Conservation (phyloP, 441 rosid genomes). For the Arabidopsis lyrata region DNA sequence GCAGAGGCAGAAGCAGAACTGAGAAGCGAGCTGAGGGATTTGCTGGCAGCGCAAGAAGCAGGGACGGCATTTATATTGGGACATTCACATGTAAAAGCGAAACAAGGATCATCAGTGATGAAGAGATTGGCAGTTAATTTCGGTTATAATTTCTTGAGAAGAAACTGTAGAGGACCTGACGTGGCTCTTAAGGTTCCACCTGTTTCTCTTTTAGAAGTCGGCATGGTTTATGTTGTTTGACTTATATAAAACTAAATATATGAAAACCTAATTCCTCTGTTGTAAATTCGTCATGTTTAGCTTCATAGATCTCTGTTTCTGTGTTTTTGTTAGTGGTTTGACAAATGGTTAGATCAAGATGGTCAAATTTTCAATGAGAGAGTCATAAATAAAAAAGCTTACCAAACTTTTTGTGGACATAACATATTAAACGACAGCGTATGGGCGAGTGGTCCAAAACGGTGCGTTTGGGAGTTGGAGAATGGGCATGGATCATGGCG, state of each 20-base stretch:
- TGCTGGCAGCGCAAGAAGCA: conserved; percentile 71
- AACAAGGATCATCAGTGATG: conserved; percentile 89
- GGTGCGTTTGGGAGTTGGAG: conserved; percentile 24
- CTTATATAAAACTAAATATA: background rate
- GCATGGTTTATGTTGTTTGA: conserved; percentile 94
- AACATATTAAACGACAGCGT: conserved; percentile 11
- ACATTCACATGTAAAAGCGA: conserved; percentile 88
- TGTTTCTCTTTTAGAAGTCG: conserved; percentile 89
- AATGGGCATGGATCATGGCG: conserved; percentile 41
- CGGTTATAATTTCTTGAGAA: conserved; percentile 88
- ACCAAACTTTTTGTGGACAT: background rate
- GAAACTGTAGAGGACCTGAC: conserved; percentile 94
- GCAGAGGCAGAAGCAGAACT: conserved; percentile 48
- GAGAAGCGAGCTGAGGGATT: conserved; percentile 72
- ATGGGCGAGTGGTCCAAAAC: conserved; percentile 7
- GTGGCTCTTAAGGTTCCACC: conserved; percentile 97
- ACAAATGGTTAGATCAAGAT: background rate
- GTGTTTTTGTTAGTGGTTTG: background rate
- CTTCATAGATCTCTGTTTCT: background rate
- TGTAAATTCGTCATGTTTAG: conserved; percentile 37
- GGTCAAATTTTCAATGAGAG: conserved; percentile 4
- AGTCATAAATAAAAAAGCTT: background rate
- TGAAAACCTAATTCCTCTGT: background rate
- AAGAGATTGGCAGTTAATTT: conserved; percentile 80
- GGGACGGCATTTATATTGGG: conserved; percentile 96